phyloP scores from a whole-genome alignment of 2,329 filamentous ascomycete genomes.

The Paraphaeosphaeria minitans region DNA sequence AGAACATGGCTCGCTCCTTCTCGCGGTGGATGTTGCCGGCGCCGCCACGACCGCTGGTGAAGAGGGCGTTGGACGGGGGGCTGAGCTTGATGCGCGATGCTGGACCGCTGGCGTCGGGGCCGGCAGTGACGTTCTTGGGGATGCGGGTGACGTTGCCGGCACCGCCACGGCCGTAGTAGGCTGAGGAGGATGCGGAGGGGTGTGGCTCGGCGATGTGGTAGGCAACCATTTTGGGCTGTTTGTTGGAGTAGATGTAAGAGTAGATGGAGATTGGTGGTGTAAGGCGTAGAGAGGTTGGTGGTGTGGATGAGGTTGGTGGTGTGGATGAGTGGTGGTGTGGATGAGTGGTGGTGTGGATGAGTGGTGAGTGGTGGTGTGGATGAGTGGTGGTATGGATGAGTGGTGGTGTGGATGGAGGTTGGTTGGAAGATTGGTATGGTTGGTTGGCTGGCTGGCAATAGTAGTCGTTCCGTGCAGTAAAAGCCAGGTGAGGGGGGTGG shows the following conservation, averaged over 20 bases:
- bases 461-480: background rate
- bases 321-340: too few species aligned
- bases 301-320: too few species aligned
- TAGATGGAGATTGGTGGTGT: too few species aligned
- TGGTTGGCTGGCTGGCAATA: constrained; percentile 10
- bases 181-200: constrained; percentile 59
- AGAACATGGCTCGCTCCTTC: constrained; percentile 65
- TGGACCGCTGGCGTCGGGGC: constrained; percentile 52
- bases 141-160: constrained; percentile 63
- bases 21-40: constrained; percentile 66
- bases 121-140: constrained; percentile 59
- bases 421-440: background rate
- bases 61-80: constrained; percentile 55
- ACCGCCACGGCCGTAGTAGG: constrained; percentile 62
- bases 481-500: background rate
- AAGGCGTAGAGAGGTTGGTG: too few species aligned
- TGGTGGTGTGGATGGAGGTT: constrained; percentile 5
- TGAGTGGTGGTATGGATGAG: too few species aligned
- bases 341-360: too few species aligned
- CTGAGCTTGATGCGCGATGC: constrained; percentile 57
- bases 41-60: constrained; percentile 70
- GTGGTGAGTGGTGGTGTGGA: too few species aligned
- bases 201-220: constrained; percentile 67
- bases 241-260: too few species aligned
- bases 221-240: constrained; percentile 40